Evolutionary conservation across 2,329 filamentous ascomycete genomes (phyloP).

Genomic region (Fusarium sp.): DNA sequence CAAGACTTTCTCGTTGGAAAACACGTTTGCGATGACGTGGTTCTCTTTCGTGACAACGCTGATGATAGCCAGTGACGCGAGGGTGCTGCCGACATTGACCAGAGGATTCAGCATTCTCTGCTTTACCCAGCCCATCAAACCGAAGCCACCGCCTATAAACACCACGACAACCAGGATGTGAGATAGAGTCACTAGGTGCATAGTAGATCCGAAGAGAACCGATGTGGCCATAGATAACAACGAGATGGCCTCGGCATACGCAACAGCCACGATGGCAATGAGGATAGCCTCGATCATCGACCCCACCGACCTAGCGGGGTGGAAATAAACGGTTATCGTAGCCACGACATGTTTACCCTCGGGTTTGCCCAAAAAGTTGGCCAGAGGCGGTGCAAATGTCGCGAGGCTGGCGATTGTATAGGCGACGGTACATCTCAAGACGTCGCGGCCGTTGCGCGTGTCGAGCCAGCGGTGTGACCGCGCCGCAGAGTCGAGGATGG

Average conservation of each 20-base stretch:
- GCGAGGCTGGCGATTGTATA: slow-evolving; percentile 88
- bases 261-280: slow-evolving; percentile 79
- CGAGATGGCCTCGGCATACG: slow-evolving; percentile 75
- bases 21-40: slow-evolving; percentile 83
- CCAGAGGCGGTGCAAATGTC: slow-evolving; percentile 81
- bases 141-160: slow-evolving; percentile 87
- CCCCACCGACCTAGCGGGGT: slow-evolving; percentile 85
- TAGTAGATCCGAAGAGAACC: slow-evolving; percentile 76
- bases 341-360: slow-evolving; percentile 95
- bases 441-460: slow-evolving; percentile 79
- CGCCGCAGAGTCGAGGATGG: slow-evolving; percentile 52
- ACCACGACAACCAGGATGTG: slow-evolving; percentile 83
- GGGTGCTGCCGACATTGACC: slow-evolving; percentile 85
- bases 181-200: slow-evolving; percentile 74
- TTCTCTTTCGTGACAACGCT: slow-evolving; percentile 92
- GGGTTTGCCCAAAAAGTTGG: slow-evolving; percentile 78
- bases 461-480: slow-evolving; percentile 67
- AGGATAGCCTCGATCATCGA: slow-evolving; percentile 90
- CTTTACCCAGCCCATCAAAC: slow-evolving; percentile 89
- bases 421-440: slow-evolving; percentile 91
- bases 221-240: slow-evolving; percentile 88
- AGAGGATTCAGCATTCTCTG: slow-evolving; percentile 80
- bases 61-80: slow-evolving; percentile 89
- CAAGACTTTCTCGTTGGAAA: slow-evolving; percentile 82
- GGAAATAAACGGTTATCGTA: slow-evolving; percentile 94